These are phyloP conservation scores for Plantago major DNA, from an alignment of 257 asterid species.

Conservation along the genomic window DNA sequence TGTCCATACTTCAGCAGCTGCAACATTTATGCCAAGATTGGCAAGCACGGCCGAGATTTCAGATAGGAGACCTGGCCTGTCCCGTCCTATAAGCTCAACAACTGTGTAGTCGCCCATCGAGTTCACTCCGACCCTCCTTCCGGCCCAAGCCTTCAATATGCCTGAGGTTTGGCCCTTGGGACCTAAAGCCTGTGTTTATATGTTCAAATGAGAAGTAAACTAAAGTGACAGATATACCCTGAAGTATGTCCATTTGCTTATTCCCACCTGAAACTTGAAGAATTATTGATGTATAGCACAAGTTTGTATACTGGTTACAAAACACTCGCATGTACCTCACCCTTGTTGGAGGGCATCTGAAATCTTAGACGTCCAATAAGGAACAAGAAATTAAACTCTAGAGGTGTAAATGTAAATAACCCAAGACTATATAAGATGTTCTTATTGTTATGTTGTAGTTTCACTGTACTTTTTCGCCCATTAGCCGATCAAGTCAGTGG, in stretches of 20 bases:
- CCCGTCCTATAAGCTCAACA: conserved; percentile 81
- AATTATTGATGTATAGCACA: neutral
- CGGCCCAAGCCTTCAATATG: conserved; percentile 52
- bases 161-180: conserved; percentile 75
- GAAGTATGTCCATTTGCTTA: neutral
- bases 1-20: conserved; percentile 98
- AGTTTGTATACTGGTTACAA: too few relatives aligned
- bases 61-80: conserved; percentile 87
- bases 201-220: conserved; percentile 17
- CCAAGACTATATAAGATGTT: too few relatives aligned
- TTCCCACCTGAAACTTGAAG: neutral
- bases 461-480: too few relatives aligned
- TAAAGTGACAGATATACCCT: neutral
- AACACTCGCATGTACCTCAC: too few relatives aligned
- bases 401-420: too few relatives aligned
- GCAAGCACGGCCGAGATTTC: conserved; percentile 88
- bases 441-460: too few relatives aligned
- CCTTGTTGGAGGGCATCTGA: too few relatives aligned
- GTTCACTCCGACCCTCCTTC: conserved; percentile 58
- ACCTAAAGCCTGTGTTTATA: conserved; percentile 59
- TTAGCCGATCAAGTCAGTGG: too few relatives aligned
- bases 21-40: conserved; percentile 69
- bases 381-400: too few relatives aligned
- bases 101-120: conserved; percentile 67
- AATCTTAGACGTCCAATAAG: too few relatives aligned